Evolutionary conservation across 2,329 filamentous ascomycete species (phyloP), one percentile per base, ranked within the genome.

Genomic region (Biscogniauxia sp.): DNA sequence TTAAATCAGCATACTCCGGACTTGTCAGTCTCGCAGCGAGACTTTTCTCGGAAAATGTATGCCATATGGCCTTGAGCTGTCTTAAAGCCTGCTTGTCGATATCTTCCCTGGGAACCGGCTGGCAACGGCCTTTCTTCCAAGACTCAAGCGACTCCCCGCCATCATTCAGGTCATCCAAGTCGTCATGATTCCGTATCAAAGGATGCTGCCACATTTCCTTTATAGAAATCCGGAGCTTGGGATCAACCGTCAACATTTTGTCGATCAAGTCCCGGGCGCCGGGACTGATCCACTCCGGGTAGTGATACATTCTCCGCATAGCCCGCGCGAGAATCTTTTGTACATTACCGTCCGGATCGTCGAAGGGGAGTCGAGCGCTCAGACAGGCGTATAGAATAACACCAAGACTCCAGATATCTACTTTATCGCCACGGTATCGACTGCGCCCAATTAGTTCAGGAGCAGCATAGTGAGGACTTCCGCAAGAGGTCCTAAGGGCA

Each of bases 401-500:
- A 1, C 93, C 93, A 74, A 93, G 87, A 73, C 93, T 97, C 95
- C 95, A 99, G 54, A 97, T 90, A 70, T 99, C 95, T 7, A 92
- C 92, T 70, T 88, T 88, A 57, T 92, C 90, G 11, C 94, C 95
- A 58, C 89, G 88, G 73, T 99, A 99, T 13, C 61, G 60, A 52
- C 26, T 20, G 51, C 83, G 82, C 66, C 87, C 86, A 63, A 97
- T 89, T 37, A 99, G 86, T 74, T 99, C 95, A 0, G 95, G 95
- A 0, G 95, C 93, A 19, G 94, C 94, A 70, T 99, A 99, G 76
- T 98, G 95, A 20, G 95, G 95, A 65, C 95, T 98, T 20, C 95
- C 95, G 70, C 95, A 99, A 4, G 94, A 92, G 0, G 95, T 98
- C 59, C 86, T 90, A 26, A 99, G 84, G 72, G 88, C 88, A 66